Conservation (phyloP, 2,329 filamentous ascomycete genomes). For the Shiraia bambusicola region DNA sequence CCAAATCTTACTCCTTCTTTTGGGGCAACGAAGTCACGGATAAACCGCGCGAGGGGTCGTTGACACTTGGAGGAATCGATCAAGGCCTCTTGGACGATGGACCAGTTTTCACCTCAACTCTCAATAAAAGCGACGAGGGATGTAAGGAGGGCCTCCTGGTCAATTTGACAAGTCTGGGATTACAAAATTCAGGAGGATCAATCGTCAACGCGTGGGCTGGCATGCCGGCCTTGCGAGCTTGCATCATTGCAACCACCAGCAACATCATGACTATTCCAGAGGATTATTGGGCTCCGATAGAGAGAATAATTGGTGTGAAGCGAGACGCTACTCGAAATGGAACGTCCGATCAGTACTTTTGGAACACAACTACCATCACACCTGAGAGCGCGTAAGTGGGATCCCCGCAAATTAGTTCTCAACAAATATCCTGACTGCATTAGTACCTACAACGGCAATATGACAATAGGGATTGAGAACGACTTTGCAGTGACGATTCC, state of each 20-base stretch:
- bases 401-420: background rate
- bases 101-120: conserved; percentile 1
- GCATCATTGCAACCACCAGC: conserved; percentile 6
- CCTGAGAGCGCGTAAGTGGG: conserved; percentile 2
- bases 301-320: conserved; percentile 5
- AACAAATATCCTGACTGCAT: background rate
- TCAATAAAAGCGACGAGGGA: background rate
- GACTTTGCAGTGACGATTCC: conserved; percentile 4
- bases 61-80: conserved; percentile 10
- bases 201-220: conserved; percentile 1
- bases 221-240: conserved; percentile 1
- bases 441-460: conserved; percentile 5
- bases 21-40: conserved; percentile 12
- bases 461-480: conserved; percentile 1
- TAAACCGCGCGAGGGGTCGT: conserved; percentile 8
- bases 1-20: conserved; percentile 7
- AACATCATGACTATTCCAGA: conserved; percentile 7
- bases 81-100: conserved; percentile 2
- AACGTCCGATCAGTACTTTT: conserved; percentile 3
- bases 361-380: conserved; percentile 6
- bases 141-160: conserved; percentile 11
- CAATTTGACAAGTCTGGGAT: conserved; percentile 3
- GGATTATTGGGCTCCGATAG: conserved; percentile 6
- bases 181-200: background rate
- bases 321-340: conserved; percentile 1